Evolutionary conservation across 2,329 filamentous ascomycete species (phyloP), one percentile per base, ranked within the genome.

Genomic region (Sarocladiaceae sp.): DNA sequence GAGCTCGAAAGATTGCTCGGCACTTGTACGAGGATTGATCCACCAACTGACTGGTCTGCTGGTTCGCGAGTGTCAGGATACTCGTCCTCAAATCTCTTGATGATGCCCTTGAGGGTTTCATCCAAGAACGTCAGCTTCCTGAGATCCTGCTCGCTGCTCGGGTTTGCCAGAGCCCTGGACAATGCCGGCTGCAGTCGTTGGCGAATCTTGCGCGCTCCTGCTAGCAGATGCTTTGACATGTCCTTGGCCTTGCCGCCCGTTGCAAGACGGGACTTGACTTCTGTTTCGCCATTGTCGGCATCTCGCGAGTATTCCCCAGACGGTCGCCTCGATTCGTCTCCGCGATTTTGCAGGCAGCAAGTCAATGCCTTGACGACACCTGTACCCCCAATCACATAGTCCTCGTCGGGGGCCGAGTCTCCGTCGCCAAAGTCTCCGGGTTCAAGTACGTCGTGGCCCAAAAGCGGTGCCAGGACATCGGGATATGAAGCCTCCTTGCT

Each of bases 351-450:
- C 41, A 98, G 70, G 56, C 90, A 95, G 55, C 94, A 94, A 44
- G 88, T 83, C 35, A 98, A 72, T 4, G 93, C 93, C 66, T 95
- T 96, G 40, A 95, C 91, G 2, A 98, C 88, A 20, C 91, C 93
- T 1, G 89, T 95, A 13, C 91, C 91, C 16, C 91, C 90, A 55
- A 97, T 93, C 34, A 97, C 89, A 63, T 97, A 97, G 61, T 96
- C 88, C 47, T 95, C 85, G 52, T 95, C 88, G 0, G 89, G 86
- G 6, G 88, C 84, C 10, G 82, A 72, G 3, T 83, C 80, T 15
- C 40, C 29, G 4, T 43, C 40, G 27, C 12, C 21, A 24, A 33
- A 11, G 33, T 80, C 73, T 18, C 83, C 77, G 35, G 83, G 80
- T 18, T 78, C 74, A 43, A 67, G 57, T 20, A 72, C 66, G 45